phyloP scores from a whole-genome alignment of 352 stramenopile genomes.

The Blastocystis sp. region DNA sequence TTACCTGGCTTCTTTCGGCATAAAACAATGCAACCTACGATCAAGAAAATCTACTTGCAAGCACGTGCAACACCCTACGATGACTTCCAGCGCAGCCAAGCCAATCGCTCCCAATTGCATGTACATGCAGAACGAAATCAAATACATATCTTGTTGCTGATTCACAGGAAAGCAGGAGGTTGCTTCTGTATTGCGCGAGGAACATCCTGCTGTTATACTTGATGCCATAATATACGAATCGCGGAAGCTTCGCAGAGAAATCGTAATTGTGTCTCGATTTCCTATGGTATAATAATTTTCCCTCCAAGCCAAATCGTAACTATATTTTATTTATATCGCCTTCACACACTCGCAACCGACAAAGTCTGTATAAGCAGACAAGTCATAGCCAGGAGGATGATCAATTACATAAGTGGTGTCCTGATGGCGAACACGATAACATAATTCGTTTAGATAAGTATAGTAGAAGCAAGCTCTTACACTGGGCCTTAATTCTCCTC shows the following conservation, averaged over 20 bases:
- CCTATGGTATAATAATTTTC: neutral
- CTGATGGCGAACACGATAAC: neutral
- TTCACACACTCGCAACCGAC: neutral
- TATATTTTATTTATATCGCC: neutral
- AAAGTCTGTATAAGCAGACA: neutral
- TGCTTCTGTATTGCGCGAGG: neutral
- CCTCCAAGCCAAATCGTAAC: conserved; percentile 8
- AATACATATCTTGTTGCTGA: neutral
- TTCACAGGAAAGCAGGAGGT: conserved; percentile 9
- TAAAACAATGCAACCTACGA: neutral
- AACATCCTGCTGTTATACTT: neutral
- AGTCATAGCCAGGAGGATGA: neutral
- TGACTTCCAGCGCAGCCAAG: neutral
- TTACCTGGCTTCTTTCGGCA: neutral
- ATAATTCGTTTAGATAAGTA: neutral
- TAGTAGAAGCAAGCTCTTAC: neutral
- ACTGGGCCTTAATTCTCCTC: neutral
- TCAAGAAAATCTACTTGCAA: neutral
- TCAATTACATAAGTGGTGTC: neutral
- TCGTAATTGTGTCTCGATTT: neutral
- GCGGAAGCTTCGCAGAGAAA: neutral
- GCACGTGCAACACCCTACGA: neutral
- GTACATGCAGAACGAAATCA: neutral
- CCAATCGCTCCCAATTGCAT: conserved; percentile 46
- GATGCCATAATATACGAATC: conserved; percentile 15